phyloP scores from a whole-genome alignment of 352 stramenopile genomes.

The Phytophthora ohioensis region DNA sequence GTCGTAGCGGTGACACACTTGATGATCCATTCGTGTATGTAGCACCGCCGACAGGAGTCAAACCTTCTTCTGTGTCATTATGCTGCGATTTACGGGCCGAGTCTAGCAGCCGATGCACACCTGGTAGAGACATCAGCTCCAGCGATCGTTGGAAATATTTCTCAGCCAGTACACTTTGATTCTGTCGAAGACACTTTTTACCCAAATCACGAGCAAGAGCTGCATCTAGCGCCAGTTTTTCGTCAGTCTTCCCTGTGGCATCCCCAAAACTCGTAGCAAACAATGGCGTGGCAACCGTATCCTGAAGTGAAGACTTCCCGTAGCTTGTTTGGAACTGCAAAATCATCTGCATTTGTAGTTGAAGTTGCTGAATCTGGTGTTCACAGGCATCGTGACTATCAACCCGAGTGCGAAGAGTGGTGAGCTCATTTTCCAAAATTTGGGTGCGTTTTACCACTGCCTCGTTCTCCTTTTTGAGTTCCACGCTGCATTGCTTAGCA shows the following conservation, averaged over 20 bases:
- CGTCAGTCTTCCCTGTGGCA: conserved; percentile 23
- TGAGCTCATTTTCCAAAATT: conserved; percentile 16
- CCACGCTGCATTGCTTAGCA: conserved; percentile 3
- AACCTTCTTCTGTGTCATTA: background rate
- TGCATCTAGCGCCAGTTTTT: conserved; percentile 64
- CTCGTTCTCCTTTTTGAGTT: conserved; percentile 25
- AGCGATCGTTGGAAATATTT: conserved; percentile 74
- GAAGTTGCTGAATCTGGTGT: conserved; percentile 64
- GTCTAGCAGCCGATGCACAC: conserved; percentile 56
- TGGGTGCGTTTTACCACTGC: conserved; percentile 4
- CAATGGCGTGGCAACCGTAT: conserved; percentile 7
- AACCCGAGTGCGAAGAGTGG: conserved; percentile 10
- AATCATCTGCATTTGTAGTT: conserved; percentile 66
- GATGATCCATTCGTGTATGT: background rate
- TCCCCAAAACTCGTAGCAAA: conserved; percentile 7
- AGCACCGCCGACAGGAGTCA: background rate
- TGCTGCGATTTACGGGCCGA: conserved; percentile 29
- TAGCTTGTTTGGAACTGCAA: conserved; percentile 24
- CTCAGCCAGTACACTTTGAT: conserved; percentile 52
- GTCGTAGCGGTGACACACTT: background rate
- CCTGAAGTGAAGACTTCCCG: background rate
- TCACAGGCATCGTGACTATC: conserved; percentile 7
- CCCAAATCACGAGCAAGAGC: conserved; percentile 70
- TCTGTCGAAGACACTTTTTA: conserved; percentile 60
- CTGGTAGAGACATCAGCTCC: conserved; percentile 61